Conservation (phyloP, 2,329 filamentous ascomycete species). For the Trichoderma atrobrunneum region DNA sequence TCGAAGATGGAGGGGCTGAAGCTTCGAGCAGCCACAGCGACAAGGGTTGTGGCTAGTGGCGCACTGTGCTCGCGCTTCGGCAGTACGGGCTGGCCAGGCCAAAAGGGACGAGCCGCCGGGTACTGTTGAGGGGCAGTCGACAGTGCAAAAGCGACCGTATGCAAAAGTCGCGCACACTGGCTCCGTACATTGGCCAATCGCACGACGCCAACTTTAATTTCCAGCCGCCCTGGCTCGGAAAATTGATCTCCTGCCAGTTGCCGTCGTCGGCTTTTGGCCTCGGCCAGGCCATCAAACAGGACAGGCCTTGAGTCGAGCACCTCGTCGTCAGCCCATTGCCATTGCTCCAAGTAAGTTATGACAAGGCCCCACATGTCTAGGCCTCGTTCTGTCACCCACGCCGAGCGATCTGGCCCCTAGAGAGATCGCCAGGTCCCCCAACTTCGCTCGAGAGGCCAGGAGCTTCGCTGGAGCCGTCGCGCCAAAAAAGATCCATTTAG, state of each 20-base stretch:
- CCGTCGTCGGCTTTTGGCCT: conserved; percentile 8
- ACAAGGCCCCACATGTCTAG: conserved; percentile 13
- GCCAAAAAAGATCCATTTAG: conserved; percentile 12
- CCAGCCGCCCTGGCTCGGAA: conserved; percentile 8
- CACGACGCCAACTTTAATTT: conserved; percentile 15
- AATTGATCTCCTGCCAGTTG: conserved; percentile 16
- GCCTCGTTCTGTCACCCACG: conserved; percentile 14
- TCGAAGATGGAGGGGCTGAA: conserved; percentile 14
- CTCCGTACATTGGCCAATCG: conserved; percentile 14
- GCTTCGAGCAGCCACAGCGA: conserved; percentile 8
- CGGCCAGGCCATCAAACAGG: background rate
- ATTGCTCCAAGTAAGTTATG: conserved; percentile 4
- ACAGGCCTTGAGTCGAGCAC: background rate
- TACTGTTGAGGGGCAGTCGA: background rate
- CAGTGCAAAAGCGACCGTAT: background rate
- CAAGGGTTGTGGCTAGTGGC: background rate
- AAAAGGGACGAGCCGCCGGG: background rate
- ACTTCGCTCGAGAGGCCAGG: background rate
- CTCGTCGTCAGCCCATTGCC: conserved; percentile 1
- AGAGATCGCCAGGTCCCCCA: conserved; percentile 20
- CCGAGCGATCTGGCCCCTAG: conserved; percentile 19
- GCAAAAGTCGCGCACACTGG: background rate
- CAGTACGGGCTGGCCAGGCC: background rate
- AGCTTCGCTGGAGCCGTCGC: conserved; percentile 12
- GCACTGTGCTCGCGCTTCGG: conserved; percentile 4